Conservation (phyloP, 2,329 filamentous ascomycete genomes). For the Colletotrichum theobromicola region DNA sequence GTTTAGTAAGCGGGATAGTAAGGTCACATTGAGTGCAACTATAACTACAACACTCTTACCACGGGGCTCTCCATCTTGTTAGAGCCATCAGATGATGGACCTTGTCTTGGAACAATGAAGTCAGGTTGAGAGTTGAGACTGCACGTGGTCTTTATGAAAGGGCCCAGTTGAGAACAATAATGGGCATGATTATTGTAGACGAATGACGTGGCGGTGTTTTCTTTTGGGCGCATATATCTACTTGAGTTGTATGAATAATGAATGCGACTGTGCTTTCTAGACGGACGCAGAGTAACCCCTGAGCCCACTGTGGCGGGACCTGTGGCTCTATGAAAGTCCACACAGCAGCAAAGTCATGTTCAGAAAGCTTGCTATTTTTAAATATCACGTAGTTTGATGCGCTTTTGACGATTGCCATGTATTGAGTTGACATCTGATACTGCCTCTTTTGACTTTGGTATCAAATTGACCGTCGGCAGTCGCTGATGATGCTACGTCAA, state of each 20-base stretch:
- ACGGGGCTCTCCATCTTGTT: background rate
- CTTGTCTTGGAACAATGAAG: background rate
- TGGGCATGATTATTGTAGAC: background rate
- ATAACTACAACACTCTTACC: background rate
- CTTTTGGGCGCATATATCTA: background rate
- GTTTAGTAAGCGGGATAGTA: background rate
- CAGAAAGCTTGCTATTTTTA: background rate
- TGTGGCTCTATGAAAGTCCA: background rate
- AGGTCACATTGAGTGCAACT: background rate
- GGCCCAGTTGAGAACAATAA: background rate
- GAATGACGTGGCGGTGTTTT: background rate
- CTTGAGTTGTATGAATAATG: background rate
- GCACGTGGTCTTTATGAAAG: background rate
- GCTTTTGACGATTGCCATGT: background rate
- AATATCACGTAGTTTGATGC: background rate
- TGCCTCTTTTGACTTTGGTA: background rate
- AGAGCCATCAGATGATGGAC: background rate
- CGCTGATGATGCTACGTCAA: background rate
- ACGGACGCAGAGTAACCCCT: background rate
- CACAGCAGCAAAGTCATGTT: background rate
- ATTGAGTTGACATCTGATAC: background rate
- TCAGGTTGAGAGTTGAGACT: background rate
- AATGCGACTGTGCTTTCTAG: background rate
- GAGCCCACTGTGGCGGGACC: background rate
- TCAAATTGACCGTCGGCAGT: background rate